Evolutionary conservation across 345 rosid genomes (phyloP).

Genomic region (Citrus hindsii): DNA sequence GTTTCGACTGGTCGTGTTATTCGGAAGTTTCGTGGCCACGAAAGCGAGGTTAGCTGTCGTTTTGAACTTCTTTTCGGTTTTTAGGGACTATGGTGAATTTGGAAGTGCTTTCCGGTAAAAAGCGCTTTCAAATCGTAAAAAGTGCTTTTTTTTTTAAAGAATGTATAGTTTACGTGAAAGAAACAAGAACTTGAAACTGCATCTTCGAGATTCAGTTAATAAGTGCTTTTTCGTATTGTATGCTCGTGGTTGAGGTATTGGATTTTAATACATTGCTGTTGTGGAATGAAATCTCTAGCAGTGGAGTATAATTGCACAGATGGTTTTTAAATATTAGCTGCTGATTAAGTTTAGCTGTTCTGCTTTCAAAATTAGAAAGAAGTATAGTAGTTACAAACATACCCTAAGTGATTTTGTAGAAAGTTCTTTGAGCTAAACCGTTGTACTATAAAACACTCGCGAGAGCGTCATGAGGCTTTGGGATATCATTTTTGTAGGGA

Average conservation of each 20-base stretch:
- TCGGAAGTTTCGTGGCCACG: conserved; percentile 93
- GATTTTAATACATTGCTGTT: not conserved
- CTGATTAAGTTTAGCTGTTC: not conserved
- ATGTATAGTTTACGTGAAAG: not conserved
- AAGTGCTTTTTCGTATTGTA: not conserved
- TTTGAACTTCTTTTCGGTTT: not conserved
- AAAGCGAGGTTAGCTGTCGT: conserved; percentile 54
- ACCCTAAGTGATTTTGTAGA: not conserved
- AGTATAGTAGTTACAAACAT: not conserved
- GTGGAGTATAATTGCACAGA: not conserved
- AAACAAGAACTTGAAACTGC: too few species aligned
- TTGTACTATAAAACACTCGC: not conserved
- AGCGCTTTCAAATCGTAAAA: not conserved
- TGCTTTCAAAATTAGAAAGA: too few species aligned
- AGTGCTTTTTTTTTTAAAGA: not conserved
- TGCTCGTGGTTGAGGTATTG: not conserved
- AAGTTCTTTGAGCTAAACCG: not conserved
- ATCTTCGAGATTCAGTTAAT: not conserved
- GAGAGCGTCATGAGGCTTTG: not conserved
- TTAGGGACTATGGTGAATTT: not conserved
- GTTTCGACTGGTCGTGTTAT: conserved; percentile 86
- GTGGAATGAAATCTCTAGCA: not conserved
- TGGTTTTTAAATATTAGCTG: not conserved
- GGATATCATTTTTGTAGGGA: not conserved
- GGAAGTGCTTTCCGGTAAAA: not conserved